Evolutionary conservation across 2,329 filamentous ascomycete genomes (phyloP), one percentile per base, ranked within the genome.

Genomic region (Claviceps sp.): DNA sequence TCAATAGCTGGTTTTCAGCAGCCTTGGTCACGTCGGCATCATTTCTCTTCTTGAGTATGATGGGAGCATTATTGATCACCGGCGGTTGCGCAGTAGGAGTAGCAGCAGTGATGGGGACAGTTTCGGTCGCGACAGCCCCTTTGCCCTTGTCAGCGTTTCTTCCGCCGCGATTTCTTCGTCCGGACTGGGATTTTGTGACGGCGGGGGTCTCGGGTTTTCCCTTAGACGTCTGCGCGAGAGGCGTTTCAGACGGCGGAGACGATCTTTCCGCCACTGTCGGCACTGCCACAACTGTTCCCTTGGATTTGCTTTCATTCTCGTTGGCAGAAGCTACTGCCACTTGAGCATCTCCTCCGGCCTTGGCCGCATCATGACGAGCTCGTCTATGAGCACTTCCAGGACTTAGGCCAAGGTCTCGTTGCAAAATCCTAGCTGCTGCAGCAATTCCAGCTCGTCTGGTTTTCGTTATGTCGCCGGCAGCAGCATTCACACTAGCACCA

Each of bases 351-450:
- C 70, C 65, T 20, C 81, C 78, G 1, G 75, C 72, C 63, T 81
- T 80, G 13, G 76, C 74, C 48, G 75, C 76, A 58, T 81, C 76
- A 54, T 78, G 75, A 7, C 79, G 75, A 16, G 78, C 77, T 61
- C 77, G 76, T 53, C 81, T 72, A 62, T 82, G 78, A 14, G 81
- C 77, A 58, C 77, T 79, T 40, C 79, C 79, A 11, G 79, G 78
- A 54, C 77, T 82, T 1, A 85, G 72, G 20, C 81, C 81, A 18
- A 85, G 71, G 55, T 86, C 82, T 37, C 82, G 76, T 62, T 84
- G 81, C 18, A 86, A 60, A 50, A 85, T 79, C 16, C 80, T 75
- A 11, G 81, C 81, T 11, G 82, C 81, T 8, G 79, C 78, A 34
- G 79, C 73, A 50, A 84, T 82, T n/a, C 75, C 78, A 5, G 76